These are phyloP conservation scores for Lindgomyces ingoldianus DNA, from an alignment of 495 filamentous ascomycete species.

Conservation along the genomic window DNA sequence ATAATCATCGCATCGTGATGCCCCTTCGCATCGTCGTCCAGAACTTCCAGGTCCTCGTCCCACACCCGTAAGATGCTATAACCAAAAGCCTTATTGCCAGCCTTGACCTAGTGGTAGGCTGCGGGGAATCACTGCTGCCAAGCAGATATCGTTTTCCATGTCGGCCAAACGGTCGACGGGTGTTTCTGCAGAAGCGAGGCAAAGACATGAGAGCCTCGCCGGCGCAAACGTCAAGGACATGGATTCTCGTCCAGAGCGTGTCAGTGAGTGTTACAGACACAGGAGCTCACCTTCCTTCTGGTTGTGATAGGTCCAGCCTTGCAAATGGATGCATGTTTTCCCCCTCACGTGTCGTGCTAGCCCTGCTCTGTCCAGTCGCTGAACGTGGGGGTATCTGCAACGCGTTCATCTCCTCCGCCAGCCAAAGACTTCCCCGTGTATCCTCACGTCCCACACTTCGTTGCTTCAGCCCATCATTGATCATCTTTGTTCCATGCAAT, in stretches of 20 bases:
- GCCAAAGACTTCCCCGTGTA: not conserved
- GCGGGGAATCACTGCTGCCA: not conserved
- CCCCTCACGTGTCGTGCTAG: not conserved
- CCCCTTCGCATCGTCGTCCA: not conserved
- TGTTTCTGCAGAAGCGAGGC: not conserved
- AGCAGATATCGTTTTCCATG: too few relatives aligned
- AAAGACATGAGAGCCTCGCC: not conserved
- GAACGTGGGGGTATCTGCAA: not conserved
- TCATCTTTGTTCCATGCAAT: not conserved
- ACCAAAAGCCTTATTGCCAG: too few relatives aligned
- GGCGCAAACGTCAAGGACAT: not conserved
- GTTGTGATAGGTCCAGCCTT: not conserved
- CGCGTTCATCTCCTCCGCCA: not conserved
- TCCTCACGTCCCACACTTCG: not conserved
- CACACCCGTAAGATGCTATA: not conserved
- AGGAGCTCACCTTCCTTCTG: not conserved
- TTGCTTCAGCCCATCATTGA: not conserved
- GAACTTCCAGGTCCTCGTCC: not conserved
- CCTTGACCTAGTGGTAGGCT: too few relatives aligned
- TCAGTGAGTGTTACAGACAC: not conserved
- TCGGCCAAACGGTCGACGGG: not conserved
- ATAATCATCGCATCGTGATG: constrained; percentile 1
- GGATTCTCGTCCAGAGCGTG: not conserved
- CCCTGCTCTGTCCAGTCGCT: not conserved
- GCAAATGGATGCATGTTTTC: too few relatives aligned